A percentile compares a stretch with the other conserved stretches of the same genome.
These are phyloP conservation scores for Exophiala dermatitidis DNA, from an alignment of 2,329 filamentous ascomycete genomes.

Conservation along the genomic window DNA sequence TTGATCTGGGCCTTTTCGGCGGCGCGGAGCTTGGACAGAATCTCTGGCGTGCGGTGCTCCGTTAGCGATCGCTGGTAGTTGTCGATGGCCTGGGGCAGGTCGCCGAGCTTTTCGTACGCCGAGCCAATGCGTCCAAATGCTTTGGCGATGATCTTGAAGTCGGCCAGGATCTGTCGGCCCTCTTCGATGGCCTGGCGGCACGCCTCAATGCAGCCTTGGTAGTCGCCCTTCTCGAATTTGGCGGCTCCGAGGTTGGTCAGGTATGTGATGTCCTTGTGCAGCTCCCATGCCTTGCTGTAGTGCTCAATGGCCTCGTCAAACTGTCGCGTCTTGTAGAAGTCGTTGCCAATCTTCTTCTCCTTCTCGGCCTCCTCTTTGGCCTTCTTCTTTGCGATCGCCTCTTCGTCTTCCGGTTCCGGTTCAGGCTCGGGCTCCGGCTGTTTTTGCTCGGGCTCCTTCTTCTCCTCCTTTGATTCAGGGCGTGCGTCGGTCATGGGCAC, in stretches of 20 bases:
- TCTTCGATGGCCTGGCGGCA: conserved; percentile 86
- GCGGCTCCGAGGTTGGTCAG: conserved; percentile 93
- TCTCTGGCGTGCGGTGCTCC: conserved; percentile 91
- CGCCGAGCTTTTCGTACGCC: conserved; percentile 85
- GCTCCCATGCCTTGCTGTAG: conserved; percentile 91
- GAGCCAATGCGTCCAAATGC: conserved; percentile 90
- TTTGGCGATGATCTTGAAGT: conserved; percentile 92
- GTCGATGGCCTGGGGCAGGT: conserved; percentile 70
- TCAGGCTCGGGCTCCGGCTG: conserved; percentile 57
- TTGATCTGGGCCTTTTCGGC: conserved; percentile 83
- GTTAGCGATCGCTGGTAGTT: conserved; percentile 92
- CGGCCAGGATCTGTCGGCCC: conserved; percentile 79
- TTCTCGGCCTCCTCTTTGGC: conserved; percentile 89
- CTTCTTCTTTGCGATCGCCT: conserved; percentile 74
- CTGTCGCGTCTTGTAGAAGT: conserved; percentile 96
- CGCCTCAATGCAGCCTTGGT: conserved; percentile 73
- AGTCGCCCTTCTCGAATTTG: conserved; percentile 94
- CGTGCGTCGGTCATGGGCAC: conserved; percentile 69
- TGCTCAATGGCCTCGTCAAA: conserved; percentile 92
- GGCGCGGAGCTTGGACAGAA: conserved; percentile 82
- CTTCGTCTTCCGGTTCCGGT: conserved; percentile 67
- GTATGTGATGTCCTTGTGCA: conserved; percentile 94
- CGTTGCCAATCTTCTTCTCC: conserved; percentile 88
- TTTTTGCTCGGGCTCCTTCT: conserved; percentile 42
- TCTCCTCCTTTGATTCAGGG: conserved; percentile 38